These are phyloP conservation scores for Calonectria fujianensis DNA, from an alignment of 2,329 filamentous ascomycete genomes.

Conservation along the genomic window DNA sequence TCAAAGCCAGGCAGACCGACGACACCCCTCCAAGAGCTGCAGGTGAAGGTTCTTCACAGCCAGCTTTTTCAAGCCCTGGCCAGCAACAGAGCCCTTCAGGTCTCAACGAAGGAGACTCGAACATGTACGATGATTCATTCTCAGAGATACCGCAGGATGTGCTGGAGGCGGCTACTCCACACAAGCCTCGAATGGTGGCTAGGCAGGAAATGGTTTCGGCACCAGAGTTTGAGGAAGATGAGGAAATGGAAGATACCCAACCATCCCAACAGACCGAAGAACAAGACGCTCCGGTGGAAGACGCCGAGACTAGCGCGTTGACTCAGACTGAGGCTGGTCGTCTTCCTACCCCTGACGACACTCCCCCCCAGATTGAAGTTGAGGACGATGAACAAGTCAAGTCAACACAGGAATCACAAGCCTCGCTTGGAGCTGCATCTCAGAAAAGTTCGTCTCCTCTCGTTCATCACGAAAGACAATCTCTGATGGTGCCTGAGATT, in stretches of 20 bases:
- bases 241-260: conserved; percentile 35
- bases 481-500: conserved; percentile 28
- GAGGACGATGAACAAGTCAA: conserved; percentile 50
- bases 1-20: conserved; percentile 52
- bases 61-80: conserved; percentile 35
- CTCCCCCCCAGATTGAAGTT: conserved; percentile 62
- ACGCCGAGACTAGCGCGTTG: conserved; percentile 57
- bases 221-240: conserved; percentile 35
- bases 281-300: conserved; percentile 33
- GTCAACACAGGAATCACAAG: conserved; percentile 41
- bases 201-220: not conserved
- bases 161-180: conserved; percentile 70
- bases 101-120: conserved; percentile 56
- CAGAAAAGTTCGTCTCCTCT: conserved; percentile 31
- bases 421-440: conserved; percentile 36
- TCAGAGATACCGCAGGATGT: conserved; percentile 73
- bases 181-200: conserved; percentile 46
- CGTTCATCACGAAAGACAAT: not conserved
- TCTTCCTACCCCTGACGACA: conserved; percentile 73
- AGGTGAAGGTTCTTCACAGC: conserved; percentile 21
- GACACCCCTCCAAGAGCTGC: conserved; percentile 38
- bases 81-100: conserved; percentile 34
- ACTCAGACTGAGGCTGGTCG: conserved; percentile 65
- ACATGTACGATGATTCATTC: conserved; percentile 73
- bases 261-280: conserved; percentile 26